Evolutionary conservation across 805 yeast species (phyloP), one percentile per base, ranked within the genome.

Genomic region (Cyberlindnera misumaiensis): DNA sequence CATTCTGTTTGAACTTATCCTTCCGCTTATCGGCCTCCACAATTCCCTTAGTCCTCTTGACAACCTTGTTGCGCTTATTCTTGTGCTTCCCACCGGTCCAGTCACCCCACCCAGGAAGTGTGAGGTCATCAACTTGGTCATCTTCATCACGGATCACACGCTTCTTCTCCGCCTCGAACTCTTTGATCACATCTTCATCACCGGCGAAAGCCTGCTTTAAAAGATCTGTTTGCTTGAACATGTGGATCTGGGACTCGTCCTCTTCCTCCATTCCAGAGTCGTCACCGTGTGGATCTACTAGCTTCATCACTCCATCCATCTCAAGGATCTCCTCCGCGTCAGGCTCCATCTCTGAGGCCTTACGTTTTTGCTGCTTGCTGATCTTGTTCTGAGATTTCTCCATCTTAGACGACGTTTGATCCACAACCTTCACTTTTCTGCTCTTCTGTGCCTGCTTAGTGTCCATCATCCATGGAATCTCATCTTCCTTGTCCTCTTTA

Each of bases 21-120:
- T 70, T 73, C 60, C 98, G 78, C 56, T 80, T 76, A 49, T 83
- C 78, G 44, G 72, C 70, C 26, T 72, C 70, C 28, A 88, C 79
- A 12, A 34, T 15, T 34, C 98, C 97, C 52, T 80, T 77, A 20
- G 85, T 67, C 47, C 77, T 84, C 51, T 83, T 77, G 27, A 81
- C 69, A 40, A 83, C 69, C 57, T 78, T 82, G 56, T 76, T 73
- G 57, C 75, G 77, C 45, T 57, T 44, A 4, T 40, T 33, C 35
- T 43, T 62, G 10, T 63, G 56, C 15, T 72, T 70, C 9, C 73
- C 76, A 28, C 96, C 96, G 10, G 90, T 83, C 98, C 98, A 93
- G 32, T 83, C 84, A 34, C 97, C 97, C 97, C 97, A 93, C 1
- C 98, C 98, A 3, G 97, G 97, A 37, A 89, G 63, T 0, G 95